Evolutionary conservation across 768 basidiomycete genomes (phyloP).

Genomic region (Ramaria sp.): DNA sequence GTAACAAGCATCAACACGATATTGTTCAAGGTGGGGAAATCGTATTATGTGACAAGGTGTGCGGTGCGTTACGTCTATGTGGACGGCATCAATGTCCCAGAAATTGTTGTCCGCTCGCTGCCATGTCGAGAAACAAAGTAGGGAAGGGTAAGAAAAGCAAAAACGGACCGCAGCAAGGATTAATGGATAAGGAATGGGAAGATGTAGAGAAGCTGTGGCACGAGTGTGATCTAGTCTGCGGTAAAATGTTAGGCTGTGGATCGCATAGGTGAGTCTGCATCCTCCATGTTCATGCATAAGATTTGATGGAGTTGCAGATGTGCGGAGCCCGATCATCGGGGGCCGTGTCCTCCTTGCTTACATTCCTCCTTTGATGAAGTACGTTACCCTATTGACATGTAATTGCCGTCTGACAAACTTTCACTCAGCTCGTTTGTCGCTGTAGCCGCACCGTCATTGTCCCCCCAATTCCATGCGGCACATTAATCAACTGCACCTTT

Average conservation of each 20-base stretch:
- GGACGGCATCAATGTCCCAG: constrained; percentile 81
- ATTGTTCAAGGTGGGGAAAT: constrained; percentile 38
- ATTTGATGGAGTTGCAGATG: constrained; percentile 31
- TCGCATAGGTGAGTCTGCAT: constrained; percentile 35
- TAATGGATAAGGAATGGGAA: constrained; percentile 22
- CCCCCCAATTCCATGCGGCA: constrained; percentile 86
- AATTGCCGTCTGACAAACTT: neutral
- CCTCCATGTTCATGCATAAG: neutral
- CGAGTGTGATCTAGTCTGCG: constrained; percentile 75
- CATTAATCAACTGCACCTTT: constrained; percentile 62
- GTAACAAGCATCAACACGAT: constrained; percentile 31
- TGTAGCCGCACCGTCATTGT: constrained; percentile 83
- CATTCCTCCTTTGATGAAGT: constrained; percentile 91
- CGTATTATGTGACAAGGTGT: constrained; percentile 64
- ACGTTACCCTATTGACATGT: constrained; percentile 13
- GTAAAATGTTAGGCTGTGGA: constrained; percentile 61
- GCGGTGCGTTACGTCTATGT: constrained; percentile 68
- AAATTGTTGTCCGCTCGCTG: constrained; percentile 81
- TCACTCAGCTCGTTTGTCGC: constrained; percentile 53
- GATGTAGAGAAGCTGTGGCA: constrained; percentile 60
- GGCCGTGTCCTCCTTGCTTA: constrained; percentile 73
- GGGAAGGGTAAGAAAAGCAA: constrained; percentile 57
- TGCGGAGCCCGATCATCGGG: constrained; percentile 71
- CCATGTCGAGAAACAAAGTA: constrained; percentile 37
- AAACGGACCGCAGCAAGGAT: constrained; percentile 13